Evolutionary conservation across 176 grass and related monocot genomes (phyloP).

Genomic region (Cenchrus americanus): DNA sequence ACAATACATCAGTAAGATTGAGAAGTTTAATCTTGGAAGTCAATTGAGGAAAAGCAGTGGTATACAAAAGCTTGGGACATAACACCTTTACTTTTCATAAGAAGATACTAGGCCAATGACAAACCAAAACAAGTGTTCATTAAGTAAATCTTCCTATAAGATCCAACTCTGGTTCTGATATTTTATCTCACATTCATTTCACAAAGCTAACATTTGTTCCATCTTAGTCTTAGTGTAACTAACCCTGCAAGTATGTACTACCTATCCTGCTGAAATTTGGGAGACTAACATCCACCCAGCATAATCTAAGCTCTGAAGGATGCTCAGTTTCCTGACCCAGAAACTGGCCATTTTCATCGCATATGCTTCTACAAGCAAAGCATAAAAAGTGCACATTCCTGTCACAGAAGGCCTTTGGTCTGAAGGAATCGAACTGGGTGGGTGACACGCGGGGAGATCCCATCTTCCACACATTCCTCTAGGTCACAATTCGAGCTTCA

Average conservation of each 20-base stretch:
- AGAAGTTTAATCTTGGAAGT: neutral
- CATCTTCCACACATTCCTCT: constrained; percentile 18
- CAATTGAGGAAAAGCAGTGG: neutral
- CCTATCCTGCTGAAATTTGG: constrained; percentile 7
- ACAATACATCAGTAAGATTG: neutral
- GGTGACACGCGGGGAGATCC: neutral
- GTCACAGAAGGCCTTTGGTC: neutral
- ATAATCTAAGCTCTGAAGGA: neutral
- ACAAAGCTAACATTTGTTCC: neutral
- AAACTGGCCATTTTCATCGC: neutral
- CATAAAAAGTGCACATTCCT: neutral
- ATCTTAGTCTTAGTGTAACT: neutral
- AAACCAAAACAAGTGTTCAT: neutral
- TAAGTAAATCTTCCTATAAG: neutral
- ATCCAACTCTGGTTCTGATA: neutral
- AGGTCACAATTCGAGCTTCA: neutral
- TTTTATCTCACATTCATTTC: constrained; percentile 26
- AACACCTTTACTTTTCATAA: neutral
- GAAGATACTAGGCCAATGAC: neutral
- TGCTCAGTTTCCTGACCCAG: constrained; percentile 10
- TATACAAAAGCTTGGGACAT: neutral
- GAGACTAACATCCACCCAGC: constrained; percentile 1
- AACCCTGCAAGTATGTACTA: neutral
- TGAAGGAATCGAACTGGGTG: neutral
- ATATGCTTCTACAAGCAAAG: neutral